These are phyloP conservation scores for Penicillium canariense DNA, from an alignment of 495 filamentous ascomycete genomes.

Conservation along the genomic window DNA sequence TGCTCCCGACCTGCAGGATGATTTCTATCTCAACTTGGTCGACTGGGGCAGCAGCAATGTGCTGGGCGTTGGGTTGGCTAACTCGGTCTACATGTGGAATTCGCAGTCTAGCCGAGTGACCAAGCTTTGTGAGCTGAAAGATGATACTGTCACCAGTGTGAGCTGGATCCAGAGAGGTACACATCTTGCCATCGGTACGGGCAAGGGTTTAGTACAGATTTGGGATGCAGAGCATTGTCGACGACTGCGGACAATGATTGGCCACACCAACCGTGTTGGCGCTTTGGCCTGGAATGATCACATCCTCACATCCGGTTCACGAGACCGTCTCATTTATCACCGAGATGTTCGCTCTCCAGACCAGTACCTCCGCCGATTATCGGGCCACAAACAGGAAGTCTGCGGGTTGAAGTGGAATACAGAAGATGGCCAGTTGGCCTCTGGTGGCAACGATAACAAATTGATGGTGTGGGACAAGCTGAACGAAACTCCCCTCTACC, in stretches of 20 bases:
- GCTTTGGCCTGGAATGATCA: constrained; percentile 97
- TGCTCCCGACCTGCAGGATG: constrained; percentile 91
- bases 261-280: constrained; percentile 86
- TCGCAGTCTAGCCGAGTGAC: constrained; percentile 81
- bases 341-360: constrained; percentile 93
- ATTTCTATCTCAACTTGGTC: constrained; percentile 95
- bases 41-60: constrained; percentile 98
- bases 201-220: constrained; percentile 91
- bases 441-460: constrained; percentile 97
- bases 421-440: constrained; percentile 92
- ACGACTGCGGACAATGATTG: constrained; percentile 90
- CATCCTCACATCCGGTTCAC: constrained; percentile 91
- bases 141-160: constrained; percentile 93
- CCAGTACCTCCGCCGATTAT: constrained; percentile 77
- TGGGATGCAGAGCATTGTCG: constrained; percentile 90
- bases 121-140: constrained; percentile 87
- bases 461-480: constrained; percentile 97
- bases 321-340: constrained; percentile 90
- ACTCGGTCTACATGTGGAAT: constrained; percentile 99
- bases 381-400: constrained; percentile 95
- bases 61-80: constrained; percentile 85
- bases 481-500: constrained; percentile 79
- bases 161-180: constrained; percentile 96
- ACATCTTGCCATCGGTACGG: constrained; percentile 90
- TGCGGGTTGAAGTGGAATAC: constrained; percentile 98